Conservation (phyloP, 148 eudicot species). For the Rhododendron williamsianum region DNA sequence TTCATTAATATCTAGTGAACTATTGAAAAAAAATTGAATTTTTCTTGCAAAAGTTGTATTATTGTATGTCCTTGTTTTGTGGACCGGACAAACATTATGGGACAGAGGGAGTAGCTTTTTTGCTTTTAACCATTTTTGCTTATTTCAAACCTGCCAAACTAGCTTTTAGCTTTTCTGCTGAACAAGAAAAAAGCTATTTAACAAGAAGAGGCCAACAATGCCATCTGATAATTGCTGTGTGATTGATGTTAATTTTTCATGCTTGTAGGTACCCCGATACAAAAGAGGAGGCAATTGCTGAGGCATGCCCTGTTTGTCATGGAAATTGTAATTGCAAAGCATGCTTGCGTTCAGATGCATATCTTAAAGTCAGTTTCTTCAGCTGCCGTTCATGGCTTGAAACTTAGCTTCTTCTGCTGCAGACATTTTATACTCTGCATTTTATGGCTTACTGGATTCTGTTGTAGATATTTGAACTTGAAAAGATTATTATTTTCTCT, state of each 20-base stretch:
- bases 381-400: background rate
- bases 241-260: background rate
- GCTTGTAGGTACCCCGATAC: conserved; percentile 39
- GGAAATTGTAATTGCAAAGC: conserved; percentile 46
- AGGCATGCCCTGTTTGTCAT: conserved; percentile 46
- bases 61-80: no score
- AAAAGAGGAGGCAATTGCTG: conserved; percentile 30
- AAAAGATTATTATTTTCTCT: background rate
- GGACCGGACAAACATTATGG: no score
- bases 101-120: background rate
- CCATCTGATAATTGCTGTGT: background rate
- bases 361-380: conserved; percentile 15
- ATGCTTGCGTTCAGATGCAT: conserved; percentile 25
- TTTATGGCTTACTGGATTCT: background rate
- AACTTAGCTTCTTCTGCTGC: background rate
- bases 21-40: no score
- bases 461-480: background rate
- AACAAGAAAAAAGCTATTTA: background rate
- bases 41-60: no score
- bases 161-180: background rate
- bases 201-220: background rate
- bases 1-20: no score
- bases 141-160: background rate
- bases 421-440: background rate
- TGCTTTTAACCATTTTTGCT: background rate